Evolutionary conservation across 805 yeast species (phyloP), one percentile per base, ranked within the genome.

Genomic region (Candida dendrica): DNA sequence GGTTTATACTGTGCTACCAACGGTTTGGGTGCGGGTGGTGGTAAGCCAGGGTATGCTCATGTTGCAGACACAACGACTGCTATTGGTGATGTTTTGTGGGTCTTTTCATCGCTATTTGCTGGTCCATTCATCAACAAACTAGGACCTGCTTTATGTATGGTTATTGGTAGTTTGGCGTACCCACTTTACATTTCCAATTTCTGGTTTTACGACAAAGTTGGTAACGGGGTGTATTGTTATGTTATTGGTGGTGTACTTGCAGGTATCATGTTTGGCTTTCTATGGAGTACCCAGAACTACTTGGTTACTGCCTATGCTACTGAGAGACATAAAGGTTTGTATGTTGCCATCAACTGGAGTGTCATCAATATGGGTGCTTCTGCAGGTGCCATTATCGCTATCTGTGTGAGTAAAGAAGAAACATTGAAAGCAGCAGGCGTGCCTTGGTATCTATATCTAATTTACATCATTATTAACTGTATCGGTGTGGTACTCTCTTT

Each of bases 51-150:
- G 19, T 18, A 7, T 5, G 27, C 36, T 11, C 10, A 19, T 19
- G 26, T n/a, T 4, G 15, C n/a, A 20, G 26, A 34, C 17, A 34
- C 22, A 18, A 19, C 22, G 9, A 34, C 26, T 18, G 36, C 36
- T 13, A 19, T 34, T 20, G 36, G 36, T 34, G 36, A 34, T 34
- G 36, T 34, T 34, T 20, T 34, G 20, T 34, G 26, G 36, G 27
- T 34, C 6, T 34, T 34, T 19, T 18, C 26, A 15, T 19, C 26
- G 11, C n/a, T 34, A 18, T 34, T 34, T 18, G 26, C 26, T 3
- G 26, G 26, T 19, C 20, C 36, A 10, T 34, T 34, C 10, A 34
- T 34, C 13, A 13, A 17, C 3, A 16, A 16, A 18, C 15, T 34
- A 18, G 19, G 22, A 16, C 36, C 36, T 14, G 15, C 14, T 6